Conservation (phyloP, 1,284 basidiomycete genomes). For the Vanrija sp. region DNA sequence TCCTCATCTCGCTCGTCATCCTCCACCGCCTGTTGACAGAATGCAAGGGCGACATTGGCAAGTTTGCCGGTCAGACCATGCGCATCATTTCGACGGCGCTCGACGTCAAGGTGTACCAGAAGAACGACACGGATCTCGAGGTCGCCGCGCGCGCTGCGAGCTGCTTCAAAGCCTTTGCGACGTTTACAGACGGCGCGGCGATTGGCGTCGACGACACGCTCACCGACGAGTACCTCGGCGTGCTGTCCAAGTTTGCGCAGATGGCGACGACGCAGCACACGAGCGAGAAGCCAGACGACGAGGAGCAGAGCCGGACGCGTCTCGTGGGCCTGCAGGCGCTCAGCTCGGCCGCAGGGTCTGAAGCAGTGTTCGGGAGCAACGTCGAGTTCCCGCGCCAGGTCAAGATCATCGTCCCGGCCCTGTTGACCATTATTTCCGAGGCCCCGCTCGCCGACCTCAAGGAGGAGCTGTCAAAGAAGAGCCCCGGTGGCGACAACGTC, state of each 20-base stretch:
- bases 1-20: conserved; percentile 83
- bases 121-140: conserved; percentile 64
- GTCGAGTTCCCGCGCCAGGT: conserved; percentile 71
- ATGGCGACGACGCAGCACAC: conserved; percentile 59
- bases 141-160: conserved; percentile 74
- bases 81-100: conserved; percentile 68
- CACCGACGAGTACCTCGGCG: conserved; percentile 66
- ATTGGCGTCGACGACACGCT: conserved; percentile 70
- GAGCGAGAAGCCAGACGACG: conserved; percentile 30
- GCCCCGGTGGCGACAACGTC: conserved; percentile 25
- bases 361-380: conserved; percentile 74
- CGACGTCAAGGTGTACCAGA: conserved; percentile 53
- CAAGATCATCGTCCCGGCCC: conserved; percentile 65
- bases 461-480: conserved; percentile 61
- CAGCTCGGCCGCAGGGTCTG: conserved; percentile 74
- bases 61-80: conserved; percentile 75
- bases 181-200: conserved; percentile 77
- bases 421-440: conserved; percentile 67
- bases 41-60: conserved; percentile 78
- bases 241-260: conserved; percentile 64
- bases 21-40: conserved; percentile 81
- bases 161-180: conserved; percentile 88
- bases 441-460: conserved; percentile 61
- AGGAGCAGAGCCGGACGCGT: conserved; percentile 60
- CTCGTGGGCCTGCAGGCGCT: conserved; percentile 82